A percentile compares a stretch with the other conserved stretches of the same genome.
Conservation (phyloP, 2,329 filamentous ascomycete genomes). For the Cercospora citrullina region DNA sequence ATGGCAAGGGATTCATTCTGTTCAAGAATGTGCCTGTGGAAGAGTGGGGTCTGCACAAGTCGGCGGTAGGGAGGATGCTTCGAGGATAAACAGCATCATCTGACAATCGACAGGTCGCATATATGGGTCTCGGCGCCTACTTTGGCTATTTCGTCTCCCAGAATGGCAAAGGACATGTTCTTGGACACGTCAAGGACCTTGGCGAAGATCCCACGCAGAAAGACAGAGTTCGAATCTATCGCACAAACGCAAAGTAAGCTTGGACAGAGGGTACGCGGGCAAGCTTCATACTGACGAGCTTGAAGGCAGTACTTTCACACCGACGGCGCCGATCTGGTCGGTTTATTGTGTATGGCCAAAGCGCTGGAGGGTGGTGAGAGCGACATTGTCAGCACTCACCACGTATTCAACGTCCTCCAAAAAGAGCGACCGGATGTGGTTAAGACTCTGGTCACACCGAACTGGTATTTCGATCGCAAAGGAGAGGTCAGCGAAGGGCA, state of each 20-base stretch:
- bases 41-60: slow-evolving; percentile 75
- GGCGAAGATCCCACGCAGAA: slow-evolving; percentile 79
- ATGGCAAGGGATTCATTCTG: slow-evolving; percentile 86
- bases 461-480: slow-evolving; percentile 93
- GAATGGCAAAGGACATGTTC: slow-evolving; percentile 79
- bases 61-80: slow-evolving; percentile 56
- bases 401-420: slow-evolving; percentile 79
- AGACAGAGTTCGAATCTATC: slow-evolving; percentile 84
- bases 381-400: slow-evolving; percentile 75
- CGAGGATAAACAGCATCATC: neutral
- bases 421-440: slow-evolving; percentile 74
- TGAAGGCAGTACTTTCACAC: slow-evolving; percentile 83
- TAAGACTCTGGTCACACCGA: slow-evolving; percentile 69
- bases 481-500: slow-evolving; percentile 77
- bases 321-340: slow-evolving; percentile 80
- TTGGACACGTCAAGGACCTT: slow-evolving; percentile 87
- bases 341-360: slow-evolving; percentile 75
- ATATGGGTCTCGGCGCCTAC: slow-evolving; percentile 79
- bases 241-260: slow-evolving; percentile 53
- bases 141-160: slow-evolving; percentile 86
- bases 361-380: slow-evolving; percentile 80
- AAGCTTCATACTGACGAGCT: slow-evolving; percentile 37
- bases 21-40: slow-evolving; percentile 81
- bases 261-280: neutral
- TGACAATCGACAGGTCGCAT: slow-evolving; percentile 50